These are phyloP conservation scores for Sphagnum contortum DNA, from an alignment of 225 moss, liverwort and hornwort species.

Conservation along the genomic window DNA sequence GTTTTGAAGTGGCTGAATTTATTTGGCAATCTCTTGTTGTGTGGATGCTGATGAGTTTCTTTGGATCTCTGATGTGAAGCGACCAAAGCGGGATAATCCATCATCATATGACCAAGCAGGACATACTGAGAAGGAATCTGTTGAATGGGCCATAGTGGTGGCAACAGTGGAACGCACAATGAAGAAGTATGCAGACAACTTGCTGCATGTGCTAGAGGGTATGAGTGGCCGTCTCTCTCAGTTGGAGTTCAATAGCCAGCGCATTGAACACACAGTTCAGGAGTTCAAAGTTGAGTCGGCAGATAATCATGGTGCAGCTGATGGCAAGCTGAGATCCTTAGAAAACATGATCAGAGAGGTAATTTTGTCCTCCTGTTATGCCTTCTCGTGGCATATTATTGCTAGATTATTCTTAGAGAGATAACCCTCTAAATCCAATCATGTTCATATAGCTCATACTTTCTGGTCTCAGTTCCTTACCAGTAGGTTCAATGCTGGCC, in stretches of 20 bases:
- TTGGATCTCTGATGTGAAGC: constrained; percentile 6
- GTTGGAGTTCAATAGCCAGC: constrained; percentile 64
- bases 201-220: constrained; percentile 63
- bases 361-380: not conserved
- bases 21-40: not conserved
- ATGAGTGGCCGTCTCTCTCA: constrained; percentile 71
- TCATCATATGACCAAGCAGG: constrained; percentile 7
- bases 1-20: not conserved
- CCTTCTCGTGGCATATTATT: too few relatives aligned
- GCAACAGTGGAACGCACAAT: constrained; percentile 85
- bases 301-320: constrained; percentile 47
- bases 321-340: constrained; percentile 56
- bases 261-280: constrained; percentile 59
- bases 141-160: constrained; percentile 54
- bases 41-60: constrained; percentile 17
- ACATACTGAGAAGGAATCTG: constrained; percentile 23
- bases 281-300: constrained; percentile 51
- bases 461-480: too few relatives aligned
- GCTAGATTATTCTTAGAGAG: too few relatives aligned
- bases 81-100: constrained; percentile 24
- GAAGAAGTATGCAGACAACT: constrained; percentile 73
- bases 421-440: too few relatives aligned
- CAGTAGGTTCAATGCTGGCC: too few relatives aligned
- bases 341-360: constrained; percentile 80
- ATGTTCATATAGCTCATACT: too few relatives aligned